These are phyloP conservation scores for Pseudogymnoascus sp. DNA, from an alignment of 2,329 filamentous ascomycete genomes.

Conservation along the genomic window DNA sequence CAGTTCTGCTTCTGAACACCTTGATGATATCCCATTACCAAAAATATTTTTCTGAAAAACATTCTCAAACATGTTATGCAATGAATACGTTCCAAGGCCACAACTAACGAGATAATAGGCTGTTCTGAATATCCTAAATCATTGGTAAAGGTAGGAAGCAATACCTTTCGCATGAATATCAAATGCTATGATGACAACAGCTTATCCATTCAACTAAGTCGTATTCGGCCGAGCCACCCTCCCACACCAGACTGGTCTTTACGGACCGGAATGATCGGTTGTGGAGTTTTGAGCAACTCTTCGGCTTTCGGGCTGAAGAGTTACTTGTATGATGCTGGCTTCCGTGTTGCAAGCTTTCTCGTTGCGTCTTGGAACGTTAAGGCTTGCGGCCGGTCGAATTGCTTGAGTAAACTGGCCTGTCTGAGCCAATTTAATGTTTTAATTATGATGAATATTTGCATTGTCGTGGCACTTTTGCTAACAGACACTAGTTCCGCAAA, in stretches of 20 bases:
- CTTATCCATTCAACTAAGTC: conserved; percentile 71
- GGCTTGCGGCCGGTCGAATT: conserved; percentile 47
- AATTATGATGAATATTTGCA: background rate
- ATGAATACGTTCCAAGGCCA: background rate
- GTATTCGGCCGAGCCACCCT: conserved; percentile 60
- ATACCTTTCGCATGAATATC: conserved; percentile 7
- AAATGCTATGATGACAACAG: conserved; percentile 48
- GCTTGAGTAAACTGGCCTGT: conserved; percentile 64
- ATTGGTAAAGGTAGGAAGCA: conserved; percentile 17
- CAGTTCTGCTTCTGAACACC: conserved; percentile 70
- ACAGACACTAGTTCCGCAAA: background rate
- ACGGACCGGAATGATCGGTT: conserved; percentile 56
- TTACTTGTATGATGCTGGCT: conserved; percentile 48
- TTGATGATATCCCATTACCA: conserved; percentile 61
- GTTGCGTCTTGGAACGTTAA: conserved; percentile 50
- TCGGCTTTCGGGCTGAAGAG: conserved; percentile 19
- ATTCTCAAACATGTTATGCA: background rate
- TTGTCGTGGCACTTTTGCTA: background rate
- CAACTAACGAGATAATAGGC: background rate
- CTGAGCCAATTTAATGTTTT: conserved; percentile 37
- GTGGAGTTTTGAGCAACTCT: conserved; percentile 52
- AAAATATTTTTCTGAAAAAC: conserved; percentile 47
- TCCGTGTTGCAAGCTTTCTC: conserved; percentile 41
- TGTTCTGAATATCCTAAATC: background rate
- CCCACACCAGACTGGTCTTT: conserved; percentile 54